Evolutionary conservation across 2,329 filamentous ascomycete species (phyloP), one percentile per base, ranked within the genome.

Genomic region (Dactylella cylindrospora): DNA sequence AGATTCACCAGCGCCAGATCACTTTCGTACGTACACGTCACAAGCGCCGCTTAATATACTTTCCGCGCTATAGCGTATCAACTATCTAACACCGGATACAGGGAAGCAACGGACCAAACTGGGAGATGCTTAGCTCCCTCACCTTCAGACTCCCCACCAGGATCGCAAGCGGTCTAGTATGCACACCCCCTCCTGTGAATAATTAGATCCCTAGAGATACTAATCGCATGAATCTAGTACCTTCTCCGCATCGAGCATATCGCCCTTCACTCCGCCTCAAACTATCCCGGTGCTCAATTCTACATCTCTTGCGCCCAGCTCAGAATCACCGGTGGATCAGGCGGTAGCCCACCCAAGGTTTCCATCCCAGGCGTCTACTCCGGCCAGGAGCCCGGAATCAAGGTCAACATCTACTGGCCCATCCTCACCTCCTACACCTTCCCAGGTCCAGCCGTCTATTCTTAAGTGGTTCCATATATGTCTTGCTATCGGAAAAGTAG

Each of bases 31-130:
- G 53, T 19, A 40, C 23, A 6, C 22, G 29, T 28, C 3, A 23
- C 23, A 6, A 33, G 20, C 23, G 29, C 9, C 9, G 9, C 29
- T n/a, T 9, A 32, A 32, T n/a, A n/a, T n/a, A n/a, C n/a, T n/a
- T n/a, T n/a, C n/a, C n/a, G n/a, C 3, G 3, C 13, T 13, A 31
- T 19, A 2, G 6, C 22, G 22, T 15, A 35, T 35, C 8, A 19
- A 10, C 26, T 10, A 71, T 72, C 36, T 75, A 73, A 67, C 71
- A 73, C 36, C 79, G 78, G 72, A 73, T 78, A 66, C 75, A 77
- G 66, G 69, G 67, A 51, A 74, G 74, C 68, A 73, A 71, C 26
- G 52, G 52, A 15, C 52, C 52, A 12, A 57, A 57, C 31, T 57
- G 52, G 52, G 52, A 57, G 44, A 57, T 57, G 52, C 52, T 57